These are phyloP conservation scores for Syzygium oleosum DNA, from an alignment of 345 rosid genomes.

Conservation along the genomic window DNA sequence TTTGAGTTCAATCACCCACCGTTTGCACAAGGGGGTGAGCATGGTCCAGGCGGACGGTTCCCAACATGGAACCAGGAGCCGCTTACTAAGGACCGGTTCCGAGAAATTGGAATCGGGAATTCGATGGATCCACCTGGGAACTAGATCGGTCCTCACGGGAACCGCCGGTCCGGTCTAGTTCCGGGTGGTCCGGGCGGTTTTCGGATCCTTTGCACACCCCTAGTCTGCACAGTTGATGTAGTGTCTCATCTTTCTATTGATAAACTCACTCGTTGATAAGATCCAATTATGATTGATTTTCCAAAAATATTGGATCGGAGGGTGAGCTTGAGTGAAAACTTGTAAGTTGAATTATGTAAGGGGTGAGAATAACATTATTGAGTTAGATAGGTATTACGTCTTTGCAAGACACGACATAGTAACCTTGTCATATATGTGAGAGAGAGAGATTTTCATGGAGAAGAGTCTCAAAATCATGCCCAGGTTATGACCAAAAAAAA, in stretches of 20 bases:
- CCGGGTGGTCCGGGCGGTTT: no score
- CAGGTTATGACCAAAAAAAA: neutral
- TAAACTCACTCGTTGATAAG: neutral
- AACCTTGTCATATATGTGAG: neutral
- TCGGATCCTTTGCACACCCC: no score
- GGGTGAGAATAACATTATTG: neutral
- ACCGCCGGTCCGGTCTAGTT: no score
- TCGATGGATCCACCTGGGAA: no score
- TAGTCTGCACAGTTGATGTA: neutral
- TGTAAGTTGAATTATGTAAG: neutral
- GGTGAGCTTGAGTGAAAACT: neutral
- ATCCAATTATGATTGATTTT: neutral
- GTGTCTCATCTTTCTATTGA: neutral
- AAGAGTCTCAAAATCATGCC: neutral
- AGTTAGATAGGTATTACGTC: neutral
- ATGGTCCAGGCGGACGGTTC: no score
- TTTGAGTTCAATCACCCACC: neutral
- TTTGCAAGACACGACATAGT: neutral
- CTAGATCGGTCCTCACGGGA: no score
- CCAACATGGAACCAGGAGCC: no score
- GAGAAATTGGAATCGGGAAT: no score
- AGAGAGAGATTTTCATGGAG: neutral
- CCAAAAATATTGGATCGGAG: neutral
- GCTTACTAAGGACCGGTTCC: no score
- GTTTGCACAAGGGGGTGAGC: no score